Conservation (phyloP, 1,139 yeast species). For the Suhomyces bokatorum region DNA sequence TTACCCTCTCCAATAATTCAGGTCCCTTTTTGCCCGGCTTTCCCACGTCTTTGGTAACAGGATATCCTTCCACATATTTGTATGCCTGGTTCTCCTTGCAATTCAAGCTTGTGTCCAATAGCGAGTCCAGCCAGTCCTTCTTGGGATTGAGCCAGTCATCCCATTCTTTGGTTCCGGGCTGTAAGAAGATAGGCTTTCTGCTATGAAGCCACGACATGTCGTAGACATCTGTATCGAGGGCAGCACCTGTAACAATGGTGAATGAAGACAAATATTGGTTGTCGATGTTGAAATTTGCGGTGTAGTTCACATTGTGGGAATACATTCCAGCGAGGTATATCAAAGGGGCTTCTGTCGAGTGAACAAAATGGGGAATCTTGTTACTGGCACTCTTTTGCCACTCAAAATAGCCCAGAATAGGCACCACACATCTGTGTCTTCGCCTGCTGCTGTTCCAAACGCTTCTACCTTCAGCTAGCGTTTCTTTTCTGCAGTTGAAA, state of each 20-base stretch:
- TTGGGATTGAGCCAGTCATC: constrained; percentile 60
- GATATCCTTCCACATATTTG: constrained; percentile 48
- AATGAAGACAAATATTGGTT: constrained; percentile 48
- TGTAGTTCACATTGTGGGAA: constrained; percentile 43
- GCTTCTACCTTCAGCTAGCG: constrained; percentile 41
- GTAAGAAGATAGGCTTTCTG: constrained; percentile 73
- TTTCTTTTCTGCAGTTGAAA: constrained; percentile 69
- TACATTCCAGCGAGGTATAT: constrained; percentile 75
- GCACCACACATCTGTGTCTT: constrained; percentile 62
- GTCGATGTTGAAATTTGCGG: constrained; percentile 24
- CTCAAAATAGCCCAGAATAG: constrained; percentile 83
- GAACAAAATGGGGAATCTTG: constrained; percentile 66
- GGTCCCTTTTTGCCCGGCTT: constrained; percentile 35
- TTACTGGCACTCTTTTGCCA: constrained; percentile 52
- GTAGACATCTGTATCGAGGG: constrained; percentile 44
- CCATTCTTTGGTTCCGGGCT: constrained; percentile 59
- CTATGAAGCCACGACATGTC: constrained; percentile 69
- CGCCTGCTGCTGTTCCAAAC: constrained; percentile 53
- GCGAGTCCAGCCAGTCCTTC: constrained; percentile 36
- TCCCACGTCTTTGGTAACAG: constrained; percentile 67
- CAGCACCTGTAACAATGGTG: constrained; percentile 74
- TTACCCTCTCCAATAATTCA: constrained; percentile 18
- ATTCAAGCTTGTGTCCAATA: constrained; percentile 39
- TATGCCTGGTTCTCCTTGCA: constrained; percentile 42
- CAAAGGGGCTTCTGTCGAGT: constrained; percentile 50